These are phyloP conservation scores for Tricladium varicosporioides DNA, from an alignment of 2,329 filamentous ascomycete species.

Conservation along the genomic window DNA sequence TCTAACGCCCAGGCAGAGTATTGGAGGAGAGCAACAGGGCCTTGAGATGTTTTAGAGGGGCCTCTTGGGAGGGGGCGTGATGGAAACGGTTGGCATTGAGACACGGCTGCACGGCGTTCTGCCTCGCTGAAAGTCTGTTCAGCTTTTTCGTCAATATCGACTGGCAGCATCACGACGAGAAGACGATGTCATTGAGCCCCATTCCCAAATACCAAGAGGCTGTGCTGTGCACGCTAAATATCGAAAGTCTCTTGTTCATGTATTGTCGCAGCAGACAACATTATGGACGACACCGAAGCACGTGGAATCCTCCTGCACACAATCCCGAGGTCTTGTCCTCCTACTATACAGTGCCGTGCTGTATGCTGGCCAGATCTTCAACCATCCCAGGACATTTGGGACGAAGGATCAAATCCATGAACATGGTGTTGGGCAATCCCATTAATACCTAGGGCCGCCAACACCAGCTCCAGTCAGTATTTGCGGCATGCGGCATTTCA, in stretches of 20 bases:
- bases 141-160: neutral
- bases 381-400: no score
- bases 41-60: no score
- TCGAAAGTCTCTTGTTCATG: neutral
- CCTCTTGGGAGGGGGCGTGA: no score
- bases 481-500: neutral
- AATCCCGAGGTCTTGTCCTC: neutral
- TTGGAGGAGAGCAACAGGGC: no score
- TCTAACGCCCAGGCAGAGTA: no score
- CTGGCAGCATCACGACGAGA: neutral
- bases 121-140: no score
- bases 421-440: no score
- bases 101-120: no score
- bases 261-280: neutral
- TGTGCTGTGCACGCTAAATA: neutral
- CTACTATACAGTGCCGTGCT: neutral
- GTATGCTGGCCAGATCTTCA: no score
- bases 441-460: no score
- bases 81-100: no score
- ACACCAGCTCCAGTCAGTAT: neutral
- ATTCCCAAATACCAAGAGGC: neutral
- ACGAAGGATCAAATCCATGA: no score
- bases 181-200: neutral
- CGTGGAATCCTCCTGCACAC: neutral
- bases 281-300: neutral